Base-by-base conservation (phyloP, 2,329 filamentous ascomycete genomes). In the Fusarium vanettenii region DNA sequence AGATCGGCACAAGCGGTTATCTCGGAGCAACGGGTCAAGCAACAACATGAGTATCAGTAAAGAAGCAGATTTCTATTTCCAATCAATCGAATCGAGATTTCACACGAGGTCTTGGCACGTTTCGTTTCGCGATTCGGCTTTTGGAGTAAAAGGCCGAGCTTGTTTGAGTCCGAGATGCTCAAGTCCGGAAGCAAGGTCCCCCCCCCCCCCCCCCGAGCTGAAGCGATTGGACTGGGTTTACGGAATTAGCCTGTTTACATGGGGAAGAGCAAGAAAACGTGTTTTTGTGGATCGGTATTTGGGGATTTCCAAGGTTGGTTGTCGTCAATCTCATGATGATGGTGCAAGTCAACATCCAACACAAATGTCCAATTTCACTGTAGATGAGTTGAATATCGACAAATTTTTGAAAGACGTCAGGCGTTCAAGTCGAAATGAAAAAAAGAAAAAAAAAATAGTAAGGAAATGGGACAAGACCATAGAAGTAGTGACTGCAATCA, bases 1-100 rank as follows among this genome's bases (percentile, higher is more conserved):
- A 74, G 68, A 72, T 74, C 64, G 72, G n/a, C 57, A 68, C 10
- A 29, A 35, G 37, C 61, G 66, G 48, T 16, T 25, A 20, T 33
- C 61, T 64, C 61, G 61, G 66, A 60, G 67, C 43, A 67, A 50
- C 68, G 71, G 68, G 61, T 61, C 60, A 56, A 48, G 10, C 13
- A 31, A n/a, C n/a, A 3, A 37, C 22, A 59, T 37, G 33, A 20
- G 18, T 37, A 18, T 13, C 25, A 48, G 6, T 43, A 18, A 14
- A 39, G 45, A 22, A 6, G 10, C 1, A 27, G 45, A 50, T n/a
- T 9, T 37, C n/a, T 27, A 37, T 52, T 50, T 29, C 37, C 18
- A 56, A 65, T 35, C 55, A 70, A 65, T 35, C 55, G 67, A 67
- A 56, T 18, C n/a, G 35, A n/a, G 31, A 60, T 50, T 48, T 37